Base-by-base conservation (phyloP, 2,329 filamentous ascomycete genomes). In the Simplicillium aogashimaense region DNA sequence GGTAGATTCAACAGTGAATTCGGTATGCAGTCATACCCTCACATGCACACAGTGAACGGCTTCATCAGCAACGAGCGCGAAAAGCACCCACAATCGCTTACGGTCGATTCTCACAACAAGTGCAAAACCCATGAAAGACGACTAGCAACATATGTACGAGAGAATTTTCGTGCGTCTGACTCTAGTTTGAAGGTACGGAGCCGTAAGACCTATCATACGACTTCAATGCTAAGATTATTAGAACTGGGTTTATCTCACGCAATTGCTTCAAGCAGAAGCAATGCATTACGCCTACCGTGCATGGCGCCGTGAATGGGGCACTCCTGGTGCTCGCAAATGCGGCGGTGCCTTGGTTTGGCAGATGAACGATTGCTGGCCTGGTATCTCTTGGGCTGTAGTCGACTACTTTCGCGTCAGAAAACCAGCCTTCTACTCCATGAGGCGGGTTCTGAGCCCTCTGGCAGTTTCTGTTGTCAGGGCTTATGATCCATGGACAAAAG, bases 71-170 rank as follows among this genome's bases (percentile, higher is more conserved):
- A 60, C 8, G 55, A 56, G 25, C 56, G 64, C 37, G 72, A 81
- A 41, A 65, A 72, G 15, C 66, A 70, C 25, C 77, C 83, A 1
- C 81, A 86, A 47, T 86, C 81, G 7, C 78, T 81, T 45, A 80
- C 81, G 44, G 68, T 88, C 35, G 83, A 88, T 53, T 87, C 86
- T 53, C 85, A 88, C 61, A 90, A 90, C 61, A 90, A 90, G 59
- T 85, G 83, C 7, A 78, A 80, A 48, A 83, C 84, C 1, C 83
- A 88, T 52, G 83, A 88, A 56, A 70, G 83, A 29, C 70, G 83
- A 31, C 77, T 89, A 43, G 80, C 81, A 11, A 78, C 81, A 1
- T 90, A 90, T 52, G 64, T 89, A 2, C 75, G 81, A 11, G 85
- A 89, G 53, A 90, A 89, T 61, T 78, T 89, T 52, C 72, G 74